phyloP scores from a whole-genome alignment of 805 yeast species.

The Candida sakaeoensis region DNA sequence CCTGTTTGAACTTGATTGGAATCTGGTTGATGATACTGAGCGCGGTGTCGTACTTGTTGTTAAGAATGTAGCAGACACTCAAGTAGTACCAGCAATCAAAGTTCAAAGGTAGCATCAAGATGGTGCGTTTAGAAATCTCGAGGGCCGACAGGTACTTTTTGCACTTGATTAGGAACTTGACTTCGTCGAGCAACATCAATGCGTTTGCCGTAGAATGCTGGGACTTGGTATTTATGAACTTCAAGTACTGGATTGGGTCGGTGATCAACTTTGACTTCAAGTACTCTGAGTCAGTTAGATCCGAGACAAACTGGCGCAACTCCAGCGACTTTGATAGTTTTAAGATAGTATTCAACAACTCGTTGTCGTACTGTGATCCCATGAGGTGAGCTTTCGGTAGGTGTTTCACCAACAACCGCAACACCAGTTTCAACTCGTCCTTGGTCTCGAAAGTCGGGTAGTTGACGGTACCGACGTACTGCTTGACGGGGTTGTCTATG shows the following conservation, averaged over 20 bases:
- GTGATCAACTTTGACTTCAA: constrained; percentile 21
- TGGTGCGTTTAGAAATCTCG: constrained; percentile 55
- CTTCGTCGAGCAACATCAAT: constrained; percentile 56
- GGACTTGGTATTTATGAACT: constrained; percentile 11
- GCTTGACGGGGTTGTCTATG: constrained; percentile 51
- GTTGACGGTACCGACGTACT: constrained; percentile 56
- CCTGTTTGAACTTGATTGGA: constrained; percentile 44
- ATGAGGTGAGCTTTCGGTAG: constrained; percentile 46
- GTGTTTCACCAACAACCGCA: constrained; percentile 39
- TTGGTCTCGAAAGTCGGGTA: constrained; percentile 33
- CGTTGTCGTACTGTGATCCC: constrained; percentile 48
- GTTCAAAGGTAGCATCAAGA: constrained; percentile 70
- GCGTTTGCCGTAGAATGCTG: constrained; percentile 49
- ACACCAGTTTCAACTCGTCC: constrained; percentile 15
- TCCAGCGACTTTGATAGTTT: constrained; percentile 37
- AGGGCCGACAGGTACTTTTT: constrained; percentile 53
- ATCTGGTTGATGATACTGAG: constrained; percentile 67
- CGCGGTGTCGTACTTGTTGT: constrained; percentile 55
- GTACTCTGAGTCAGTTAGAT: background rate
- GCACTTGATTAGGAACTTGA: constrained; percentile 57
- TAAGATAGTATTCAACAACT: constrained; percentile 49
- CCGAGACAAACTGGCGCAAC: constrained; percentile 16
- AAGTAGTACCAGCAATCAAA: constrained; percentile 69
- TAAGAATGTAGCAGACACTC: constrained; percentile 55
- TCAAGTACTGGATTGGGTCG: constrained; percentile 21